Evolutionary conservation across 306 rosid genomes (phyloP).

Genomic region (Castanopsis chinensis): DNA sequence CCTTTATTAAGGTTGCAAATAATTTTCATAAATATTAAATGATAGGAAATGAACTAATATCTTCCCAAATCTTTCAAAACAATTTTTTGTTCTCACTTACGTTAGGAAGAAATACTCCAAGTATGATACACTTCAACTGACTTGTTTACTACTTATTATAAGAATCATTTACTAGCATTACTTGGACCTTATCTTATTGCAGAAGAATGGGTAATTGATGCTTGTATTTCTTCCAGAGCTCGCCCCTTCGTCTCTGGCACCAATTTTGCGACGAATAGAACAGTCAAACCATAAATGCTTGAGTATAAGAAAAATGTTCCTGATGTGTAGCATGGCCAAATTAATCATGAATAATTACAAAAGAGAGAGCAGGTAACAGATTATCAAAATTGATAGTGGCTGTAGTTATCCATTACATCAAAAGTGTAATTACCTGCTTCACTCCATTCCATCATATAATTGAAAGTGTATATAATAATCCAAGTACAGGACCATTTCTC

Average conservation of each 20-base stretch:
- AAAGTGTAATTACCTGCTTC: constrained; percentile 24
- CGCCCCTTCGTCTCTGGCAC: constrained; percentile 40
- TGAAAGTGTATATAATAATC: constrained; percentile 29
- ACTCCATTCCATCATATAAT: constrained; percentile 43
- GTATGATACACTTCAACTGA: too few relatives aligned
- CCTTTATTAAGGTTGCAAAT: too few relatives aligned
- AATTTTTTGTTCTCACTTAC: too few relatives aligned
- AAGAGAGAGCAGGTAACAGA: background rate
- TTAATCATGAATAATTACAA: background rate
- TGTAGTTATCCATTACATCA: too few relatives aligned
- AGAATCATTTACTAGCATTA: too few relatives aligned
- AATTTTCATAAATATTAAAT: too few relatives aligned
- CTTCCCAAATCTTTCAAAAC: too few relatives aligned
- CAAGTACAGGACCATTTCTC: constrained; percentile 34
- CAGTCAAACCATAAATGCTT: constrained; percentile 10
- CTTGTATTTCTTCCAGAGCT: constrained; percentile 37
- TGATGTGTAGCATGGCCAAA: constrained; percentile 1
- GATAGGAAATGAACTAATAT: too few relatives aligned
- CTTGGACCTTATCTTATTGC: background rate
- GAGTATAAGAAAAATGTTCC: constrained; percentile 37
- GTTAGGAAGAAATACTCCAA: background rate
- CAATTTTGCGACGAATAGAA: constrained; percentile 31
- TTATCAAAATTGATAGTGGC: background rate
- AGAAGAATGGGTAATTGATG: constrained; percentile 15
- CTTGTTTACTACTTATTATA: too few relatives aligned